Percentiles rank a stretch among this genome's conserved stretches.
These are phyloP conservation scores for Agapanthus africanus DNA, from an alignment of 106 monocot genomes.

Conservation along the genomic window DNA sequence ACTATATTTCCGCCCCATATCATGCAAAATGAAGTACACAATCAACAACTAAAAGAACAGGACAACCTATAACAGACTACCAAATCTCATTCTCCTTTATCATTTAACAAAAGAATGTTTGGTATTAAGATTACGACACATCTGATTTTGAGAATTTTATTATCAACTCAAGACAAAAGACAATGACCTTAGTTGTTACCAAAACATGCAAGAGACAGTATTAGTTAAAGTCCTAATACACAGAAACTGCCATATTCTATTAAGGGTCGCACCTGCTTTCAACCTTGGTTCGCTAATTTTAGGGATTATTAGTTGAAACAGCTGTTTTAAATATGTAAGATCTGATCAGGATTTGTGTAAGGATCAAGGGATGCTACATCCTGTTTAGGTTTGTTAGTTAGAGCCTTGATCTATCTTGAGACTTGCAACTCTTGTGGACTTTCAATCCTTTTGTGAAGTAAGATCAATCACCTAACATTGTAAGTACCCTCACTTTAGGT, in stretches of 20 bases:
- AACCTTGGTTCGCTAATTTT: conserved; percentile 8
- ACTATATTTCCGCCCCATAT: neutral
- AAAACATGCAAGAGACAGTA: conserved; percentile 8
- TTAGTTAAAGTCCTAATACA: conserved; percentile 12
- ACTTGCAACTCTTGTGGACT: neutral
- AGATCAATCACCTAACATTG: conserved; percentile 1
- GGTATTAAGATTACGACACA: neutral
- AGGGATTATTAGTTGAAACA: conserved; percentile 3
- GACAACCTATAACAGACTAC: conserved; percentile 2
- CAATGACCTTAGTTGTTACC: conserved; percentile 3
- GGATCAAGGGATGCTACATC: conserved; percentile 9
- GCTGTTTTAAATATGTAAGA: conserved; percentile 4
- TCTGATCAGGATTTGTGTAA: neutral
- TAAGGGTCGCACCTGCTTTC: conserved; percentile 7
- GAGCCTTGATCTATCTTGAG: neutral
- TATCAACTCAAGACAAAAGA: conserved; percentile 8
- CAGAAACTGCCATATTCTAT: neutral
- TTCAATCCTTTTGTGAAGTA: neutral
- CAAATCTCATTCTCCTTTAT: neutral
- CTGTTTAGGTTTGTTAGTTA: conserved; percentile 11
- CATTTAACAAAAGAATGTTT: neutral
- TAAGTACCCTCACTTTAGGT: neutral
- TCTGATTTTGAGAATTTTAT: neutral
- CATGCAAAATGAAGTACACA: neutral
- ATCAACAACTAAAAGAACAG: conserved; percentile 6